Evolutionary conservation across 176 grass and related monocot species (phyloP).

Genomic region (Metroxylon sagu): DNA sequence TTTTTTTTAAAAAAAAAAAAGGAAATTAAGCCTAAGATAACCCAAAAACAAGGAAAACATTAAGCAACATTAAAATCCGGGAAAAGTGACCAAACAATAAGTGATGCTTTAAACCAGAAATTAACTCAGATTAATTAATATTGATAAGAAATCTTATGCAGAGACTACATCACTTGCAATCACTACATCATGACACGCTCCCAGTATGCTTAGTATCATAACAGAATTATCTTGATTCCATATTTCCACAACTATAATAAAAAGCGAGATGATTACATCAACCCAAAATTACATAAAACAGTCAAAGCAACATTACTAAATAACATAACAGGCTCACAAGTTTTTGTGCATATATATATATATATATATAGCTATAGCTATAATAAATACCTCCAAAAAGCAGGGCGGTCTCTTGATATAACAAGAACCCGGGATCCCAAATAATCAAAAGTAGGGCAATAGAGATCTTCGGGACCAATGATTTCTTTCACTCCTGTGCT

Average conservation of each 20-base stretch:
- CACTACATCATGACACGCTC: no score
- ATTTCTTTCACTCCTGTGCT: conserved; percentile 47
- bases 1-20: no score
- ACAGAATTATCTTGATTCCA: background rate
- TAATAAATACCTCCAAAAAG: conserved; percentile 78
- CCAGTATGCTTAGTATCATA: no score
- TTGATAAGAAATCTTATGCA: no score
- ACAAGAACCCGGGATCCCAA: conserved; percentile 75
- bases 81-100: no score
- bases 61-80: no score
- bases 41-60: no score
- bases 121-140: no score
- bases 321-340: conserved; percentile 18
- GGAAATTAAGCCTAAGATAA: no score
- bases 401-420: conserved; percentile 75
- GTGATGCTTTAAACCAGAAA: no score
- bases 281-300: conserved; percentile 27
- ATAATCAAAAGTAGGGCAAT: conserved; percentile 84
- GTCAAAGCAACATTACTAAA: conserved; percentile 19
- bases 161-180: no score
- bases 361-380: conserved; percentile 27
- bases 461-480: conserved; percentile 75
- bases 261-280: background rate
- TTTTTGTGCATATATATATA: background rate
- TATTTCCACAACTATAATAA: conserved; percentile 1